Evolutionary conservation across 257 asterid genomes (phyloP).

Genomic region (Nicotiana undulata): DNA sequence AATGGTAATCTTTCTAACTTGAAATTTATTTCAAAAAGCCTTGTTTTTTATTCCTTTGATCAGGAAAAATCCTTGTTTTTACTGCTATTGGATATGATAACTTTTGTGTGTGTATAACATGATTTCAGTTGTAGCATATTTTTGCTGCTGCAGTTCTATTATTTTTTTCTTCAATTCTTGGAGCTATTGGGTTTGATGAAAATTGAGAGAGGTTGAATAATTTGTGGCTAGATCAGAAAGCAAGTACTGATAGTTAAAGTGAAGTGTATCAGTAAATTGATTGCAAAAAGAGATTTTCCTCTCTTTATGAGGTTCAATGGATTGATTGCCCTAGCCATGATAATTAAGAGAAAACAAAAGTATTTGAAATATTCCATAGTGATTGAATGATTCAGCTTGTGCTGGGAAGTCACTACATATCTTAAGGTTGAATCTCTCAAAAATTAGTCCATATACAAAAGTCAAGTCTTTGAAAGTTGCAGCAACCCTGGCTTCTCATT

Average conservation of each 20-base stretch:
- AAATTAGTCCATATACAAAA: too few relatives aligned
- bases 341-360: not conserved
- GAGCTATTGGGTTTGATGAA: not conserved
- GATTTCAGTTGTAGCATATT: not conserved
- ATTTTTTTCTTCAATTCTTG: not conserved
- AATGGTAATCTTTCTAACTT: conserved; percentile 29
- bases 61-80: not conserved
- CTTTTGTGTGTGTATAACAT: not conserved
- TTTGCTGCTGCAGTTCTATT: not conserved
- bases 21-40: not conserved
- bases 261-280: not conserved
- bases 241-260: not conserved
- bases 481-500: not conserved
- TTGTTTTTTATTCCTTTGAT: not conserved
- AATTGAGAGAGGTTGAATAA: not conserved
- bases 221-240: not conserved
- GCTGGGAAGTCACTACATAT: not conserved
- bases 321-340: not conserved
- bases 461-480: not conserved
- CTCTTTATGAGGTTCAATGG: not conserved
- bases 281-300: not conserved
- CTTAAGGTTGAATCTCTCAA: too few relatives aligned
- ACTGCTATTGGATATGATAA: not conserved
- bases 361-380: not conserved
- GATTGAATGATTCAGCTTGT: not conserved